A percentile compares a stretch with the other conserved stretches of the same genome.
Evolutionary conservation across 441 rosid species (phyloP).

Genomic region (Raphanus hybrid): DNA sequence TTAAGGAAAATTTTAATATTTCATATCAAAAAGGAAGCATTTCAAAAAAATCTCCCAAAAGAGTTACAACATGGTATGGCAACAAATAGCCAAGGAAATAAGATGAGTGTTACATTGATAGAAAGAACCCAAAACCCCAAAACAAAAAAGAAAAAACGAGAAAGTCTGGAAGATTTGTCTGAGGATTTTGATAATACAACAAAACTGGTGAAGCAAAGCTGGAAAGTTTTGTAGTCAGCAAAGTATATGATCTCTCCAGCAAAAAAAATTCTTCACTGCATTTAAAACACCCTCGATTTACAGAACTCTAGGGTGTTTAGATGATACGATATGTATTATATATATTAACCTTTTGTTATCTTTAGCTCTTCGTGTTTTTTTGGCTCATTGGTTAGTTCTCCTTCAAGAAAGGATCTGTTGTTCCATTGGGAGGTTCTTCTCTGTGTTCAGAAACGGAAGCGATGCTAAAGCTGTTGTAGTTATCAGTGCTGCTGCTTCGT

Average conservation of each 20-base stretch:
- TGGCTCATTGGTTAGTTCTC: slow-evolving; percentile 54
- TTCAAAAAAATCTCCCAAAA: background rate
- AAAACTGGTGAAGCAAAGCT: slow-evolving; percentile 50
- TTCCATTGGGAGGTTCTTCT: slow-evolving; percentile 55
- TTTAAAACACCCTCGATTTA: slow-evolving; percentile 53
- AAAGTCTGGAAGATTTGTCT: slow-evolving; percentile 31
- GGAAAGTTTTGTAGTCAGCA: slow-evolving; percentile 17
- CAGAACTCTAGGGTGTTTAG: slow-evolving; percentile 54
- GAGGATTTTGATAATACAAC: slow-evolving; percentile 39
- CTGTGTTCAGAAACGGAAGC: slow-evolving; percentile 49
- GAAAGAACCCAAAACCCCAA: too few species aligned
- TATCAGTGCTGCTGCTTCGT: slow-evolving; percentile 54
- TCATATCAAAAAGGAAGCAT: too few species aligned
- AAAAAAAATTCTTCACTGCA: slow-evolving; percentile 47
- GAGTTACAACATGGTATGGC: too few species aligned
- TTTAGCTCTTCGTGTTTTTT: slow-evolving; percentile 10
- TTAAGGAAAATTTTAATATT: background rate
- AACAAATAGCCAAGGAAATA: too few species aligned
- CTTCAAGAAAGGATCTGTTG: slow-evolving; percentile 48
- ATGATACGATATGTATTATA: slow-evolving; percentile 30
- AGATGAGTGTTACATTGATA: too few species aligned
- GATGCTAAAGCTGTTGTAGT: slow-evolving; percentile 47
- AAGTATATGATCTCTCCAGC: slow-evolving; percentile 30
- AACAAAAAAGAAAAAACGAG: background rate
- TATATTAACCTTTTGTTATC: slow-evolving; percentile 19